Evolutionary conservation across 495 filamentous ascomycete species (phyloP).

Genomic region (Lepraria neglecta): DNA sequence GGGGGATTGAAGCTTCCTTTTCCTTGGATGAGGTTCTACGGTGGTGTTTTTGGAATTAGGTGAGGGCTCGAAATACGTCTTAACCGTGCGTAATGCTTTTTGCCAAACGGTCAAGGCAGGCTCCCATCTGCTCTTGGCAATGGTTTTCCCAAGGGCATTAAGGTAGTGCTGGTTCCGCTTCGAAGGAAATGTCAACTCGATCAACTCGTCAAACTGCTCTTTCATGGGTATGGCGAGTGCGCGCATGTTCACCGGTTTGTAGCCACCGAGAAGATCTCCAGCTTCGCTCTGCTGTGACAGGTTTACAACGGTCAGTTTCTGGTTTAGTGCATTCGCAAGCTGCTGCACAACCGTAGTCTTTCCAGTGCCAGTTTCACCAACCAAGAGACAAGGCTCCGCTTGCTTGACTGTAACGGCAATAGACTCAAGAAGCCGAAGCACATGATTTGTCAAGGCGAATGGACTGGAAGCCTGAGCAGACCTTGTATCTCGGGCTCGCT

Average conservation of each 20-base stretch:
- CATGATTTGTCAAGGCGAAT: constrained; percentile 70
- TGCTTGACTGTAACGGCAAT: constrained; percentile 74
- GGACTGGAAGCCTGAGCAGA: constrained; percentile 34
- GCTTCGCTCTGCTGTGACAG: constrained; percentile 96
- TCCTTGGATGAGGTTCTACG: constrained; percentile 62
- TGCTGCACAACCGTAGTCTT: constrained; percentile 96
- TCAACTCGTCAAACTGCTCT: constrained; percentile 87
- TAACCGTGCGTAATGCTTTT: constrained; percentile 79
- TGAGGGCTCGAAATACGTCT: constrained; percentile 53
- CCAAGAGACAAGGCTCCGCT: constrained; percentile 81
- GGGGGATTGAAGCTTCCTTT: constrained; percentile 67
- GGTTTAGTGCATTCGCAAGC: constrained; percentile 70
- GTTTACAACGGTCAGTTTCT: constrained; percentile 84
- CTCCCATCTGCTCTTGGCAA: constrained; percentile 77
- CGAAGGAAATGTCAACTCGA: constrained; percentile 73
- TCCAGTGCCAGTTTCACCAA: constrained; percentile 96
- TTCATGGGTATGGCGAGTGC: constrained; percentile 84
- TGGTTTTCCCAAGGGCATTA: constrained; percentile 67
- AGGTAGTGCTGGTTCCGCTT: constrained; percentile 84
- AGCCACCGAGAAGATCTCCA: constrained; percentile 86
- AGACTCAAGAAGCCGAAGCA: constrained; percentile 69
- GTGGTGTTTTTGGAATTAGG: constrained; percentile 19
- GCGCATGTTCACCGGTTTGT: constrained; percentile 87
- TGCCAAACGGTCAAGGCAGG: constrained; percentile 79
- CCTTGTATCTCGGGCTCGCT: constrained; percentile 25